phyloP scores from a whole-genome alignment of 1,139 yeast species.

The Pichia sp. region DNA sequence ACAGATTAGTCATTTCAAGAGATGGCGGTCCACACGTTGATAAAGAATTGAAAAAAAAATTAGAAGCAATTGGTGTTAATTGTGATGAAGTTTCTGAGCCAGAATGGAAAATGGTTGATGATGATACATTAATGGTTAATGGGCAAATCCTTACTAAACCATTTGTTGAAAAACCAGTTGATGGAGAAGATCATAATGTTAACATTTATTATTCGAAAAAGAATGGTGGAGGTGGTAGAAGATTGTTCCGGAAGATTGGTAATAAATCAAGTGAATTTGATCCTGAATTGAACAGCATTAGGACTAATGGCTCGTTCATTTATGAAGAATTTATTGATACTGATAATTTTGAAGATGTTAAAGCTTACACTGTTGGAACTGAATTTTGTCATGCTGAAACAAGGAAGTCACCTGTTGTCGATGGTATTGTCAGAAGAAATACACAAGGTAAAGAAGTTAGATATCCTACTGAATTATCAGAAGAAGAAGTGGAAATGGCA shows the following conservation, averaged over 20 bases:
- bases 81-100: constrained; percentile 55
- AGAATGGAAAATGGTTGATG: constrained; percentile 80
- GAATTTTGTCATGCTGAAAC: constrained; percentile 95
- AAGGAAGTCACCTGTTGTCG: constrained; percentile 96
- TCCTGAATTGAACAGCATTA: constrained; percentile 63
- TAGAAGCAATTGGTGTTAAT: constrained; percentile 55
- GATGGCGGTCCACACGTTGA: constrained; percentile 95
- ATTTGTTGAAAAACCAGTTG: constrained; percentile 96
- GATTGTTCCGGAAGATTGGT: constrained; percentile 91
- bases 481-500: constrained; percentile 77
- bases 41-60: constrained; percentile 48
- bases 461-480: constrained; percentile 72
- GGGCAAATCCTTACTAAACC: constrained; percentile 76
- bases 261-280: constrained; percentile 96
- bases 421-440: constrained; percentile 94
- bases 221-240: constrained; percentile 96
- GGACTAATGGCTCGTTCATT: constrained; percentile 86
- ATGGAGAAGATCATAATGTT: constrained; percentile 97
- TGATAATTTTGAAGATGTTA: constrained; percentile 96
- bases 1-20: constrained; percentile 78
- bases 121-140: constrained; percentile 74
- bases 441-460: constrained; percentile 97
- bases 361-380: constrained; percentile 95
- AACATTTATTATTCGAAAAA: constrained; percentile 83
- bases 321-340: constrained; percentile 97